Conservation (phyloP, 2,329 filamentous ascomycete species). For the Cadophora sp. region DNA sequence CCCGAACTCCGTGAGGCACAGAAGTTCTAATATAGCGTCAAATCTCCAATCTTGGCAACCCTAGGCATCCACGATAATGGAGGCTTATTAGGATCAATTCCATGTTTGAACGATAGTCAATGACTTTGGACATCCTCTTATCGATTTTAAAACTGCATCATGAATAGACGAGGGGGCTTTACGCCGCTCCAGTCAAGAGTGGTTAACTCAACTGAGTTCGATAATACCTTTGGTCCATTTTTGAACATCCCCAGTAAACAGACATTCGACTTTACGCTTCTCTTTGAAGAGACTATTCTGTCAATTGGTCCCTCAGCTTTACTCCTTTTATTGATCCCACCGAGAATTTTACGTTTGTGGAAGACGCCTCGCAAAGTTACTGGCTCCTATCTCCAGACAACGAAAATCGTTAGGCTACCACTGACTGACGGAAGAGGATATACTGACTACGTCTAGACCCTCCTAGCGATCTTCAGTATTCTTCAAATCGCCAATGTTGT, state of each 20-base stretch:
- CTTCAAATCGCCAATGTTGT: conserved; percentile 32
- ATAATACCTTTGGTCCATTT: conserved; percentile 34
- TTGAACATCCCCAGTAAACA: conserved; percentile 22
- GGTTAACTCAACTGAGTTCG: conserved; percentile 24
- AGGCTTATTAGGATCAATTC: not conserved
- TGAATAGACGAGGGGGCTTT: conserved; percentile 20
- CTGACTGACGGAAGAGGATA: not conserved
- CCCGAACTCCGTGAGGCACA: conserved; percentile 1
- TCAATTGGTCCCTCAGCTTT: conserved; percentile 39
- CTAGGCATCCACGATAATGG: not conserved
- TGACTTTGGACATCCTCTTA: not conserved
- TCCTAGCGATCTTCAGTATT: conserved; percentile 31
- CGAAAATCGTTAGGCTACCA: conserved; percentile 31
- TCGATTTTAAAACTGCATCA: not conserved
- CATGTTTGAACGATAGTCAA: not conserved
- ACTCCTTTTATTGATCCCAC: conserved; percentile 33
- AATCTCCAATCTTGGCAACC: not conserved
- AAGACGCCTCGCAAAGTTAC: conserved; percentile 32
- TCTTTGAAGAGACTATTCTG: conserved; percentile 42
- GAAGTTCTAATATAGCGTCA: not conserved
- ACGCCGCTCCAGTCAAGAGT: conserved; percentile 11
- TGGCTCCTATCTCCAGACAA: conserved; percentile 28
- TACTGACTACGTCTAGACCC: conserved; percentile 23
- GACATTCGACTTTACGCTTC: conserved; percentile 41
- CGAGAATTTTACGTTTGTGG: conserved; percentile 31